Percentiles rank a stretch among this genome's conserved stretches.
phyloP scores from a whole-genome alignment of 257 asterid species.

The Rauvolfia tetraphylla region DNA sequence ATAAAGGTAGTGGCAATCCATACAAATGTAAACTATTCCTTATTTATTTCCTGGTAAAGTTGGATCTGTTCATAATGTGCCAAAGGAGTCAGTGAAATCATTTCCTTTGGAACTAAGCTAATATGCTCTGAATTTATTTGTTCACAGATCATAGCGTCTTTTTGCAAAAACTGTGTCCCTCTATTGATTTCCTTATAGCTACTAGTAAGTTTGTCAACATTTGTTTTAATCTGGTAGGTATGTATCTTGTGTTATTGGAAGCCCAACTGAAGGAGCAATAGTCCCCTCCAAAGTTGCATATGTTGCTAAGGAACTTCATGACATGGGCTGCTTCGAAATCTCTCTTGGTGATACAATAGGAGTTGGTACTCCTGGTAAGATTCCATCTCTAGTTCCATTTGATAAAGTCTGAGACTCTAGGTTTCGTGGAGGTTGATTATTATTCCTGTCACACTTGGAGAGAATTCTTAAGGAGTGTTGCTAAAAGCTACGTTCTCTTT shows the following conservation, averaged over 20 bases:
- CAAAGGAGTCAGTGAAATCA: not conserved
- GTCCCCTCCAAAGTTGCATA: conserved; percentile 80
- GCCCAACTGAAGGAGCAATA: conserved; percentile 82
- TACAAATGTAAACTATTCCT: not conserved
- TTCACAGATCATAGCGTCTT: not conserved
- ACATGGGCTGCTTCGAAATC: conserved; percentile 93
- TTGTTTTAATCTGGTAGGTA: conserved; percentile 41
- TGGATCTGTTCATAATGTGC: not conserved
- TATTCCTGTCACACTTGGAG: not conserved
- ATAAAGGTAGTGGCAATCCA: not conserved
- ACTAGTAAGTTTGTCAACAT: conserved; percentile 16
- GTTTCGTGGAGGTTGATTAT: not conserved
- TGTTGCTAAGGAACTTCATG: conserved; percentile 85
- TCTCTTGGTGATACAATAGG: conserved; percentile 95
- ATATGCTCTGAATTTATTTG: not conserved
- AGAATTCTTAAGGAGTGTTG: not conserved
- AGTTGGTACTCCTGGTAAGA: conserved; percentile 80
- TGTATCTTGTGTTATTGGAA: conserved; percentile 84
- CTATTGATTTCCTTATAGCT: not conserved
- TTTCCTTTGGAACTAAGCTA: not conserved
- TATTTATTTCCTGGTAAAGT: not conserved
- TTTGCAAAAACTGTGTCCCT: not conserved
- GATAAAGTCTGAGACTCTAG: not conserved
- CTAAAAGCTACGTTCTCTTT: not conserved
- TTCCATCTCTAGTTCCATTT: not conserved